These are phyloP conservation scores for Lentinus polychrous DNA, from an alignment of 1,284 basidiomycete species.

Conservation along the genomic window DNA sequence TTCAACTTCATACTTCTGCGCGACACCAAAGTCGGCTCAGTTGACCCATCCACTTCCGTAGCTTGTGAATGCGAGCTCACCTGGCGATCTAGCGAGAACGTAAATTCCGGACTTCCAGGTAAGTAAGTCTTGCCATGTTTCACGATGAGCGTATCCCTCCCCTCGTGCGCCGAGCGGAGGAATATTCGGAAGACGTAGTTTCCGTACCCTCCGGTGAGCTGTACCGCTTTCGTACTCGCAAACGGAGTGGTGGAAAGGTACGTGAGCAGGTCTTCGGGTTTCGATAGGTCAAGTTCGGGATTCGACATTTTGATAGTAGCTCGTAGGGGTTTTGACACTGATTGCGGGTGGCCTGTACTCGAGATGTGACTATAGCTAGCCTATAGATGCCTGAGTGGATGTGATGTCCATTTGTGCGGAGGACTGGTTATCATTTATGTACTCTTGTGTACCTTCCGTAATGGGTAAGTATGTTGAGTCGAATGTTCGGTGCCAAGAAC, in stretches of 20 bases:
- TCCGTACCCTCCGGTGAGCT: conserved; percentile 41
- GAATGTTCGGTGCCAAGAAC: too few relatives aligned
- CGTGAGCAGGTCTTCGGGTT: conserved; percentile 26
- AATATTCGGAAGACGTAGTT: conserved; percentile 50
- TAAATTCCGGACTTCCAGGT: conserved; percentile 16
- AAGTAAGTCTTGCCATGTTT: conserved; percentile 49
- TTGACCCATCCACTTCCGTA: background rate
- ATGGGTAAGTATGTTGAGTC: too few relatives aligned
- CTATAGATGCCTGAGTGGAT: too few relatives aligned
- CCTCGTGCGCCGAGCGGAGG: conserved; percentile 32
- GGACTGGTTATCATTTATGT: too few relatives aligned
- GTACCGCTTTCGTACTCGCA: conserved; percentile 24
- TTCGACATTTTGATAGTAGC: background rate
- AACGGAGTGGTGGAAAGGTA: conserved; percentile 37
- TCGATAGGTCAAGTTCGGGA: conserved; percentile 26
- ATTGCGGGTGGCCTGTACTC: too few relatives aligned
- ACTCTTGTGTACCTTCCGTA: too few relatives aligned
- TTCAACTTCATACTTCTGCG: conserved; percentile 40
- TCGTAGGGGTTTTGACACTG: too few relatives aligned
- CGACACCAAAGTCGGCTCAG: background rate
- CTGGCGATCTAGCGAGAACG: conserved; percentile 45
- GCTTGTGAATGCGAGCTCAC: conserved; percentile 25
- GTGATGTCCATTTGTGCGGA: too few relatives aligned
- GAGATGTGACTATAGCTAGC: too few relatives aligned
- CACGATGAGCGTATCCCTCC: conserved; percentile 38